Conservation (phyloP, 805 yeast species). For the Wickerhamiella alocasiicola region DNA sequence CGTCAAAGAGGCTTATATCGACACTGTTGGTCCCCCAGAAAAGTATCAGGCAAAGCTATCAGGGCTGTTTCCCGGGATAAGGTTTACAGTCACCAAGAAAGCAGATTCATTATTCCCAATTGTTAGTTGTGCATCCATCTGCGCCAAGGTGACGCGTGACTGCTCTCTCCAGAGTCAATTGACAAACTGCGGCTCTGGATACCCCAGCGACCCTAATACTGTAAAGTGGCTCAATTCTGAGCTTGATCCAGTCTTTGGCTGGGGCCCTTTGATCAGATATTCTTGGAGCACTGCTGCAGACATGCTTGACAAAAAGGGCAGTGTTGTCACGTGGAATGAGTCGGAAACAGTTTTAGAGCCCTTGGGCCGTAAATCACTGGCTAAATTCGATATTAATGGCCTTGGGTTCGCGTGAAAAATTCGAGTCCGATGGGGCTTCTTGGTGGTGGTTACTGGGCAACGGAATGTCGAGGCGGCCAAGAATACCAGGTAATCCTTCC, state of each 20-base stretch:
- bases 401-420: conserved; percentile 1
- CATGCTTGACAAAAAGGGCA: conserved; percentile 42
- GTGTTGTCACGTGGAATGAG: conserved; percentile 52
- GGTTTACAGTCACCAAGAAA: conserved; percentile 78
- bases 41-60: conserved; percentile 68
- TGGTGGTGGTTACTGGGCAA: too few relatives aligned
- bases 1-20: conserved; percentile 67
- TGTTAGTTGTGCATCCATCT: conserved; percentile 88
- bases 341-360: conserved; percentile 19
- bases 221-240: conserved; percentile 53
- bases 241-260: conserved; percentile 70
- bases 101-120: conserved; percentile 89
- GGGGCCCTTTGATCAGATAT: conserved; percentile 66
- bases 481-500: too few relatives aligned
- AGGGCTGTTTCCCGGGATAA: conserved; percentile 51
- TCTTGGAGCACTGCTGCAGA: conserved; percentile 93
- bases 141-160: conserved; percentile 95
- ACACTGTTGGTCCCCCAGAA: conserved; percentile 93
- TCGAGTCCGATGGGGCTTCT: too few relatives aligned
- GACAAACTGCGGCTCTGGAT: conserved; percentile 70
- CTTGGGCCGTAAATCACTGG: neutral
- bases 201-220: conserved; percentile 88
- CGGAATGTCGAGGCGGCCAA: too few relatives aligned
- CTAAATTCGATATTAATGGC: neutral
- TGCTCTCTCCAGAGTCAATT: conserved; percentile 33